Evolutionary conservation across 1,284 basidiomycete species (phyloP).

Genomic region (Irpex sp.): DNA sequence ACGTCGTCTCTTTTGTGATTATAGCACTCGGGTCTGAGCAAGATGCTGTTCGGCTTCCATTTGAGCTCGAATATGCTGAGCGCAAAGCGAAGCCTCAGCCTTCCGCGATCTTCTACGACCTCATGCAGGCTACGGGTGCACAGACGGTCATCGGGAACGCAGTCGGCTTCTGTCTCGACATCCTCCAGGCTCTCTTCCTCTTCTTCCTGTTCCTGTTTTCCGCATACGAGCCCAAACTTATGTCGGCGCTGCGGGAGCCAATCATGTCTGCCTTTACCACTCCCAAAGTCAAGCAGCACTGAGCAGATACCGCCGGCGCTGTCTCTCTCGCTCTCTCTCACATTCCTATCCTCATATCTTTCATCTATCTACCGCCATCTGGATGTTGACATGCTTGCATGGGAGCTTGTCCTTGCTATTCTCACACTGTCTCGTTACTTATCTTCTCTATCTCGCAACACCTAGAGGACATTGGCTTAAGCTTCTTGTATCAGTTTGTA

Average conservation of each 20-base stretch:
- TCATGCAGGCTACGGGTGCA: background rate
- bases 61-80: background rate
- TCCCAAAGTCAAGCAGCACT: background rate
- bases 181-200: background rate
- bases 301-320: background rate
- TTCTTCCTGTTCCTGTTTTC: slow-evolving; percentile 2
- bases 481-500: background rate
- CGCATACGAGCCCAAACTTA: background rate
- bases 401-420: background rate
- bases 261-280: background rate
- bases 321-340: background rate
- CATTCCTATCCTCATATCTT: background rate
- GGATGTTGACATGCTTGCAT: background rate
- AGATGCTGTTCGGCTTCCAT: background rate
- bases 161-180: background rate
- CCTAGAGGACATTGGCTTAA: background rate
- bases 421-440: background rate
- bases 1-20: background rate
- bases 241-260: background rate
- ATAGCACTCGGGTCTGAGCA: background rate
- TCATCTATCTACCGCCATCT: background rate
- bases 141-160: background rate
- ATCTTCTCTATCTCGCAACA: background rate
- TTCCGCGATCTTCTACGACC: background rate
- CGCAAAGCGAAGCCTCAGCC: background rate